Evolutionary conservation across 2,329 filamentous ascomycete genomes (phyloP).

Genomic region (Neofusicoccum laricinum): DNA sequence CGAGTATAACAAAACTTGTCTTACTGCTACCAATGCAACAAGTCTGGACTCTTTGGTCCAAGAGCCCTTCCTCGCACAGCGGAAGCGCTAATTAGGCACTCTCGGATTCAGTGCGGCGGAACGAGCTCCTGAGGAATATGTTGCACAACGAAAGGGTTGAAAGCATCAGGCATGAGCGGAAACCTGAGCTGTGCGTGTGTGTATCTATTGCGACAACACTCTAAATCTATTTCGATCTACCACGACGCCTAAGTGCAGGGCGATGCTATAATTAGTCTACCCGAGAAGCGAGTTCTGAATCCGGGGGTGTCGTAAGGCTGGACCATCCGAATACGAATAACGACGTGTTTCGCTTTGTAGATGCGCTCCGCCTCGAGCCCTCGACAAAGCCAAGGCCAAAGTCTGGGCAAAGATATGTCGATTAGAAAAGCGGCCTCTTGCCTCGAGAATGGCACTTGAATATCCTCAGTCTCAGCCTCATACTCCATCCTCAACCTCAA

Average conservation of each 20-base stretch:
- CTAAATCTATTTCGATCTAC: too few species aligned
- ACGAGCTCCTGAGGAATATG: too few species aligned
- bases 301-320: not conserved
- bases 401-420: not conserved
- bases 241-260: not conserved
- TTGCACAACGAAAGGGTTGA: too few species aligned
- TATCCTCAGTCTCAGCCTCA: not conserved
- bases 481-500: not conserved
- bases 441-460: not conserved
- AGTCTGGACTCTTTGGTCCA: too few species aligned
- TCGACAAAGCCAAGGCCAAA: not conserved
- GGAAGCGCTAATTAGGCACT: too few species aligned
- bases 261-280: not conserved
- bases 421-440: not conserved
- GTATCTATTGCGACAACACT: too few species aligned
- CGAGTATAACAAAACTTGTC: too few species aligned
- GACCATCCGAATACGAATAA: not conserved
- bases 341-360: not conserved
- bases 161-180: too few species aligned
- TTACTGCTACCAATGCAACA: too few species aligned
- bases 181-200: too few species aligned
- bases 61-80: too few species aligned
- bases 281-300: not conserved
- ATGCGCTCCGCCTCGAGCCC: not conserved
- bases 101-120: too few species aligned